A percentile compares a stretch with the other conserved stretches of the same genome.
Evolutionary conservation across 2,329 filamentous ascomycete species (phyloP).

Genomic region (Sordariomycetes sp.): DNA sequence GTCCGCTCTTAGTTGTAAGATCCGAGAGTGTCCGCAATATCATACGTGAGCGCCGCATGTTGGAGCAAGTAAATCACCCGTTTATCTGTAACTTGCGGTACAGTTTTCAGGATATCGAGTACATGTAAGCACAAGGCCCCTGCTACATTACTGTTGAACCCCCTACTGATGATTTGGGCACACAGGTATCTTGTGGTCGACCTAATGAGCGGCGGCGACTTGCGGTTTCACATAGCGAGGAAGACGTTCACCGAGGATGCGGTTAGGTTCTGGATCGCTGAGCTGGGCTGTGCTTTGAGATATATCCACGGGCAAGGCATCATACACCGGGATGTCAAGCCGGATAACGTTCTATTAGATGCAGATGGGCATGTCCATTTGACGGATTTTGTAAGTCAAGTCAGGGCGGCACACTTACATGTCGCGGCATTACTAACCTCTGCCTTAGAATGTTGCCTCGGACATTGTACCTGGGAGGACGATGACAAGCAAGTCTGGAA

Average conservation of each 20-base stretch:
- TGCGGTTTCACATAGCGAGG: slow-evolving; percentile 93
- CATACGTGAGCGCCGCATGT: slow-evolving; percentile 91
- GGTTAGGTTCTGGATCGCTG: slow-evolving; percentile 91
- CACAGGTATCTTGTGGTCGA: slow-evolving; percentile 93
- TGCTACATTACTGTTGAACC: neutral
- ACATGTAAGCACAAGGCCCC: slow-evolving; percentile 56
- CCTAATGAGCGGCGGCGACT: slow-evolving; percentile 92
- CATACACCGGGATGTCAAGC: slow-evolving; percentile 84
- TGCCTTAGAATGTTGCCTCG: slow-evolving; percentile 76
- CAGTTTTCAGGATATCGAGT: slow-evolving; percentile 98
- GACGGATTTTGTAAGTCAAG: slow-evolving; percentile 73
- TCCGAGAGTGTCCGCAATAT: slow-evolving; percentile 98
- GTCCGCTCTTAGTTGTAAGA: slow-evolving; percentile 58
- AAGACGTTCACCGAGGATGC: slow-evolving; percentile 98
- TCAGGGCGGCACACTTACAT: neutral
- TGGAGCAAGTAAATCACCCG: slow-evolving; percentile 93
- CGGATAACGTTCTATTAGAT: slow-evolving; percentile 81
- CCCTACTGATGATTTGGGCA: slow-evolving; percentile 19
- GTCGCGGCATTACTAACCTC: neutral
- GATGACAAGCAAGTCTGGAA: slow-evolving; percentile 91
- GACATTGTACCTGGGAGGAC: slow-evolving; percentile 74
- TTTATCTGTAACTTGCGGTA: slow-evolving; percentile 98
- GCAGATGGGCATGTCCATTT: slow-evolving; percentile 90
- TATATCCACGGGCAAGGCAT: slow-evolving; percentile 81
- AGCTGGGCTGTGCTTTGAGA: slow-evolving; percentile 79